Percentiles rank a stretch among this genome's conserved stretches.
These are phyloP conservation scores for Scedosporium dehoogii DNA, from an alignment of 2,329 filamentous ascomycete species.

Conservation along the genomic window DNA sequence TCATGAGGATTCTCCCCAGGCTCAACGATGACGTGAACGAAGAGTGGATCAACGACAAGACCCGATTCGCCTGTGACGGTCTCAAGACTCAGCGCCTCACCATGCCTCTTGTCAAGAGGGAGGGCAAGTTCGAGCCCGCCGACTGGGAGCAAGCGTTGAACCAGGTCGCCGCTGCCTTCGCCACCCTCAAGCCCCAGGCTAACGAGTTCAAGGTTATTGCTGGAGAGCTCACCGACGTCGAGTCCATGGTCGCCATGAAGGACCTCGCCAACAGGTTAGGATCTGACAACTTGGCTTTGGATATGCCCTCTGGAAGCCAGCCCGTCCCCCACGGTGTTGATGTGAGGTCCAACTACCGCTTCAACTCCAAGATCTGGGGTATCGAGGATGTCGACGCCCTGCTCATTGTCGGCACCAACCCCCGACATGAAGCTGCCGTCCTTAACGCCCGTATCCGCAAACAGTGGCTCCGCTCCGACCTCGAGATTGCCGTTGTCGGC, in stretches of 20 bases:
- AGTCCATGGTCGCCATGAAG: slow-evolving; percentile 93
- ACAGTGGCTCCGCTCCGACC: slow-evolving; percentile 91
- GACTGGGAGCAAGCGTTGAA: slow-evolving; percentile 93
- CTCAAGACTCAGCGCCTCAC: slow-evolving; percentile 93
- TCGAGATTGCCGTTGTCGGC: slow-evolving; percentile 85
- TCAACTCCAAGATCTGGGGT: slow-evolving; percentile 91
- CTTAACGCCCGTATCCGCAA: slow-evolving; percentile 96
- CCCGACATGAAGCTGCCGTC: slow-evolving; percentile 87
- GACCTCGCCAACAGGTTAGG: slow-evolving; percentile 93
- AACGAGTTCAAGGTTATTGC: slow-evolving; percentile 96
- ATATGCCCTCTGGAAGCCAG: slow-evolving; percentile 73
- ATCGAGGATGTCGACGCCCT: slow-evolving; percentile 91
- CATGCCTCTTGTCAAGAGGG: slow-evolving; percentile 77
- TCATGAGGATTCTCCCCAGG: slow-evolving; percentile 87
- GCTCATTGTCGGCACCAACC: slow-evolving; percentile 89
- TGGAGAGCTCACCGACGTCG: slow-evolving; percentile 82
- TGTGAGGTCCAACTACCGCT: slow-evolving; percentile 86
- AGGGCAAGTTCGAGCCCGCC: slow-evolving; percentile 83
- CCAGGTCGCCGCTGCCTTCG: slow-evolving; percentile 74
- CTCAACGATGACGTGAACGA: slow-evolving; percentile 98
- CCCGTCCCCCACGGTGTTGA: slow-evolving; percentile 90
- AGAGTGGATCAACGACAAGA: slow-evolving; percentile 99
- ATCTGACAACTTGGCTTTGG: slow-evolving; percentile 89
- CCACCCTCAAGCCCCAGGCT: slow-evolving; percentile 68
- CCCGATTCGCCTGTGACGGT: slow-evolving; percentile 90